Base-by-base conservation (phyloP, 2,329 filamentous ascomycete genomes). In the Colletotrichum spinosum region DNA sequence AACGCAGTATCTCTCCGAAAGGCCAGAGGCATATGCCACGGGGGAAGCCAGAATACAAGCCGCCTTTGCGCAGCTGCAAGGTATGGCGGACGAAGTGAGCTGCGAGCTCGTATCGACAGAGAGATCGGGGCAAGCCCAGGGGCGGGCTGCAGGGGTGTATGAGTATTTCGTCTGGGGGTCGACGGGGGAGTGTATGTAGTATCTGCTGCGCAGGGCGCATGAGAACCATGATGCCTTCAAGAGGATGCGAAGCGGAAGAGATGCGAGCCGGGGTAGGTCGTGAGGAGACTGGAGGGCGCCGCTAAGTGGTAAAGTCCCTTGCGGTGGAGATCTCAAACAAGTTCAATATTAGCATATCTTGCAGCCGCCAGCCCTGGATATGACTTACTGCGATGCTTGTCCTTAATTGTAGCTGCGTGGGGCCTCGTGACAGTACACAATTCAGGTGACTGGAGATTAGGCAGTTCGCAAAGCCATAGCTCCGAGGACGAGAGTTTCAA, bases 61-160 rank as follows among this genome's bases (percentile, higher is more conserved):
- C 48, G 76, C 77, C 0, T 82, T 80, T 51, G 70, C 73, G 3
- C 73, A 76, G 42, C 68, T 72, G 13, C 67, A 69, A 55, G 68
- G 95, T 45, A 98, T 98, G 95, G 95, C 95, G 2, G 95, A 98
- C 71, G 94, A 97, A 75, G 89, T 98, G 56, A 93, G 90, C 75
- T 90, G 87, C 74, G 86, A 88, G 74, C 78, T 90, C 12, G 74
- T 85, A 15, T 69, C 70, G 42, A 69, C 71, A 11, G 62, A 56
- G 15, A 41, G 65, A 53, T 33, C 55, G 10, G 46, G 25, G 10
- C 15, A 56, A 11, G 6, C 42, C n/a, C 25, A 49, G 37, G 33
- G 55, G 15, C 51, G 35, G 35, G 44, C 44, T 4, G 37, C 42
- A 4, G 76, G 79, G 57, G 82, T 82, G 2, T 90, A 88, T 78